A percentile compares a stretch with the other conserved stretches of the same genome.
These are phyloP conservation scores for Solanum hybrid DNA, from an alignment of 305 asterid genomes.

Conservation along the genomic window DNA sequence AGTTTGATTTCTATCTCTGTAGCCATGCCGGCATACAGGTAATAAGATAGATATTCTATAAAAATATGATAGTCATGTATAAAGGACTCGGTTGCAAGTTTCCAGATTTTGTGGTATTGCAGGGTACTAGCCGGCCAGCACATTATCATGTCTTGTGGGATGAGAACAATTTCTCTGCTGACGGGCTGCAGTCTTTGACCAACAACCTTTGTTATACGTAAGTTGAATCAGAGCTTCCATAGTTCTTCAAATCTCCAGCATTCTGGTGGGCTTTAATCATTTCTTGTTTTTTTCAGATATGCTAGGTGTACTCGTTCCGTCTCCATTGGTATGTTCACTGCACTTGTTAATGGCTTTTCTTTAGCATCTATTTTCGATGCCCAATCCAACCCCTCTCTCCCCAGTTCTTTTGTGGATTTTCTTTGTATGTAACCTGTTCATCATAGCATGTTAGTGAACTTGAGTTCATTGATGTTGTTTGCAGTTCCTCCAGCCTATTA, in stretches of 20 bases:
- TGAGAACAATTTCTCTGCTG: conserved; percentile 76
- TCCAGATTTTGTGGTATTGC: not conserved
- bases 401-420: not conserved
- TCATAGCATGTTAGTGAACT: not conserved
- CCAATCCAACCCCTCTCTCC: not conserved
- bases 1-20: conserved; percentile 91
- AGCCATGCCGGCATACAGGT: conserved; percentile 99
- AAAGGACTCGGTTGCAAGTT: not conserved
- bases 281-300: conserved; percentile 37
- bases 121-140: conserved; percentile 96
- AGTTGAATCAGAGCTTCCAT: conserved; percentile 6
- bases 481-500: conserved; percentile 96
- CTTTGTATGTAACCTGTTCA: not conserved
- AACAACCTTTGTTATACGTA: conserved; percentile 90
- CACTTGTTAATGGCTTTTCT: not conserved
- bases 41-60: not conserved
- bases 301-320: conserved; percentile 98
- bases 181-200: conserved; percentile 63
- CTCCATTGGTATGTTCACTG: conserved; percentile 59
- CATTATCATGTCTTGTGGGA: conserved; percentile 92
- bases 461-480: not conserved
- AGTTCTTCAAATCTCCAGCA: not conserved
- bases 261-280: not conserved
- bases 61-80: not conserved
- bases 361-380: not conserved